These are phyloP conservation scores for Staphylotrichum tortipilum DNA, from an alignment of 495 filamentous ascomycete genomes.

Conservation along the genomic window DNA sequence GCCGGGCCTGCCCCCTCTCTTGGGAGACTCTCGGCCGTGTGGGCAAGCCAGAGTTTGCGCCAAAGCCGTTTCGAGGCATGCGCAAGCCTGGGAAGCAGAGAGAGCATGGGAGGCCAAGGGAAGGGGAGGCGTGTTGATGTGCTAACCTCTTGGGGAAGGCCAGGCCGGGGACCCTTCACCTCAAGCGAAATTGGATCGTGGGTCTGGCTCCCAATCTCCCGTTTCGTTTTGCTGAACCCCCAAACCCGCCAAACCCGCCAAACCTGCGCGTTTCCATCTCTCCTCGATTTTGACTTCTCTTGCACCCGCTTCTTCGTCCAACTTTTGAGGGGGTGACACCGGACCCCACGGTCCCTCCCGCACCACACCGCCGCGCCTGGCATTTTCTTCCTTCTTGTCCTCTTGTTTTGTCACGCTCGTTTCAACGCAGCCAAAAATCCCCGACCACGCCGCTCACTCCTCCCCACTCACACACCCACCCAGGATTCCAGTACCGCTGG, in stretches of 20 bases:
- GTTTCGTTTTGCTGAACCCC: slow-evolving; percentile 8
- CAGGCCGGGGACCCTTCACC: slow-evolving; percentile 15
- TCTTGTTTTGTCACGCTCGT: slow-evolving; percentile 3
- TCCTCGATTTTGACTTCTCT: slow-evolving; percentile 14
- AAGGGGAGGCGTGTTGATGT: slow-evolving; percentile 10
- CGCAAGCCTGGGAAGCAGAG: background rate
- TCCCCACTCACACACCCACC: background rate
- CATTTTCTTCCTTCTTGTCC: slow-evolving; percentile 5
- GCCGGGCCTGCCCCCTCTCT: too few relatives aligned
- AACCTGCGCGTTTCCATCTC: slow-evolving; percentile 9
- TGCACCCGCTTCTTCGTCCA: slow-evolving; percentile 8
- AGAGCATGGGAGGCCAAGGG: background rate
- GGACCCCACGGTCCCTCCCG: slow-evolving; percentile 1
- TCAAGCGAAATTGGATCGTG: slow-evolving; percentile 31
- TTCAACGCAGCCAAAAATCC: background rate
- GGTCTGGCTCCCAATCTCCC: slow-evolving; percentile 19
- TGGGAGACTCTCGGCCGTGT: too few relatives aligned
- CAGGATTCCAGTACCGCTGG: too few relatives aligned
- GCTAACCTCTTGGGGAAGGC: slow-evolving; percentile 23
- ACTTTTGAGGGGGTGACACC: slow-evolving; percentile 8
- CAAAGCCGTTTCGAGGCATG: background rate
- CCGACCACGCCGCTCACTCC: background rate
- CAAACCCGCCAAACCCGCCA: too few relatives aligned
- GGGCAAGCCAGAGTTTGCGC: too few relatives aligned
- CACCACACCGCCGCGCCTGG: background rate